These are phyloP conservation scores for Aspergillus clavatus DNA, from an alignment of 2,329 filamentous ascomycete genomes.

Conservation along the genomic window DNA sequence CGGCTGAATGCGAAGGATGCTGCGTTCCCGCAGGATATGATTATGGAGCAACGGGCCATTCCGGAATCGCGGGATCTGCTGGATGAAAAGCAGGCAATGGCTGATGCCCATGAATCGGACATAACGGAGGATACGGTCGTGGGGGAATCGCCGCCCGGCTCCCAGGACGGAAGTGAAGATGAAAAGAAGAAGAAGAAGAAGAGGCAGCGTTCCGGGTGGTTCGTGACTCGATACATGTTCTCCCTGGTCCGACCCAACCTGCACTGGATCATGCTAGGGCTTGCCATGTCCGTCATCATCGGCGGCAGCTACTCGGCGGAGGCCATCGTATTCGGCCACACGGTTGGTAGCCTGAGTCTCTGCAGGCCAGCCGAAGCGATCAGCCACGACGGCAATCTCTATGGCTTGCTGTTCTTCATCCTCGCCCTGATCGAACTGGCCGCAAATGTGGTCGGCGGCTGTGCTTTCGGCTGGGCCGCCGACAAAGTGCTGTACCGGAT, in stretches of 20 bases:
- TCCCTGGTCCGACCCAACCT: constrained; percentile 43
- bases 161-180: constrained; percentile 8
- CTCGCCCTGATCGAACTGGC: constrained; percentile 54
- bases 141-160: constrained; percentile 10
- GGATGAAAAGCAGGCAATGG: constrained; percentile 16
- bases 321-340: constrained; percentile 56
- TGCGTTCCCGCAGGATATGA: constrained; percentile 13
- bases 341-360: constrained; percentile 52
- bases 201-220: constrained; percentile 19
- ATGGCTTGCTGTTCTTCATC: constrained; percentile 55
- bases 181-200: constrained; percentile 14
- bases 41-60: constrained; percentile 11
- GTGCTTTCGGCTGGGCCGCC: constrained; percentile 53
- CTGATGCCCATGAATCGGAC: constrained; percentile 16
- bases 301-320: constrained; percentile 53
- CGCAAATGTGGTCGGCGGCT: constrained; percentile 57
- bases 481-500: constrained; percentile 61
- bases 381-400: constrained; percentile 47
- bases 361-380: constrained; percentile 49
- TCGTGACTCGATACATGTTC: constrained; percentile 27
- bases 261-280: constrained; percentile 43
- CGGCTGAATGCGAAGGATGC: constrained; percentile 19
- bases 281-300: constrained; percentile 51
- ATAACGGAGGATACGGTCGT: constrained; percentile 17
- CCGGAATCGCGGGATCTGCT: constrained; percentile 7